phyloP scores from a whole-genome alignment of 1,284 basidiomycete genomes.

The Cerrena zonata region DNA sequence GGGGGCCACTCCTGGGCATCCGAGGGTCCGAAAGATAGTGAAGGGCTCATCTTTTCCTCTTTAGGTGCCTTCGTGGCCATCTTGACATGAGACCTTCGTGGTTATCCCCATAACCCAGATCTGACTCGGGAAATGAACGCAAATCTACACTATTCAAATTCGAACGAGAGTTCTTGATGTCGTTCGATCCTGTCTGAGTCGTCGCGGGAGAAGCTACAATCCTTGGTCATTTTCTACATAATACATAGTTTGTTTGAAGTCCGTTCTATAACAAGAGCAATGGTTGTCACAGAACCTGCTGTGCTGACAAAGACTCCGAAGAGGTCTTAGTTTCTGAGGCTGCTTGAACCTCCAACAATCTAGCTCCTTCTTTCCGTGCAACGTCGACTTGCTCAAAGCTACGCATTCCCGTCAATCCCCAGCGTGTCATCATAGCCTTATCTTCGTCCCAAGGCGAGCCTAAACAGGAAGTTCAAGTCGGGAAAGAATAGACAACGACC shows the following conservation, averaged over 20 bases:
- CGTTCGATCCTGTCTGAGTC: no score
- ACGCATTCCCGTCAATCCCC: conserved; percentile 88
- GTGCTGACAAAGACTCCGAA: conserved; percentile 4
- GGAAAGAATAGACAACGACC: conserved; percentile 8
- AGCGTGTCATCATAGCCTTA: conserved; percentile 87
- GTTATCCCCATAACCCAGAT: no score
- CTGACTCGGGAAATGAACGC: no score
- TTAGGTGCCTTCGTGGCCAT: no score
- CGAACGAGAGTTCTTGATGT: no score
- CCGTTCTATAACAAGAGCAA: background rate
- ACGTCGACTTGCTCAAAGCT: conserved; percentile 69
- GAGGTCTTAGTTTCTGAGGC: background rate
- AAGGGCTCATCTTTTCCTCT: no score
- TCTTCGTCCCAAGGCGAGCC: conserved; percentile 90
- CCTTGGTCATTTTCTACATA: background rate
- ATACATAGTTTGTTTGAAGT: background rate
- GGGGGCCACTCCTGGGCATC: no score
- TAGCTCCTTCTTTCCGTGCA: conserved; percentile 40
- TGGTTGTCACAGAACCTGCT: background rate
- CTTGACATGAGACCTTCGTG: no score
- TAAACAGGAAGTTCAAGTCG: conserved; percentile 22
- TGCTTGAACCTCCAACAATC: conserved; percentile 16
- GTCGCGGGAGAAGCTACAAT: background rate
- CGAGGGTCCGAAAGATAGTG: no score
- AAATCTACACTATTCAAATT: no score